These are phyloP conservation scores for Zopfochytrium polystomum DNA, from an alignment of 371 early-diverging fungal species.

Conservation along the genomic window DNA sequence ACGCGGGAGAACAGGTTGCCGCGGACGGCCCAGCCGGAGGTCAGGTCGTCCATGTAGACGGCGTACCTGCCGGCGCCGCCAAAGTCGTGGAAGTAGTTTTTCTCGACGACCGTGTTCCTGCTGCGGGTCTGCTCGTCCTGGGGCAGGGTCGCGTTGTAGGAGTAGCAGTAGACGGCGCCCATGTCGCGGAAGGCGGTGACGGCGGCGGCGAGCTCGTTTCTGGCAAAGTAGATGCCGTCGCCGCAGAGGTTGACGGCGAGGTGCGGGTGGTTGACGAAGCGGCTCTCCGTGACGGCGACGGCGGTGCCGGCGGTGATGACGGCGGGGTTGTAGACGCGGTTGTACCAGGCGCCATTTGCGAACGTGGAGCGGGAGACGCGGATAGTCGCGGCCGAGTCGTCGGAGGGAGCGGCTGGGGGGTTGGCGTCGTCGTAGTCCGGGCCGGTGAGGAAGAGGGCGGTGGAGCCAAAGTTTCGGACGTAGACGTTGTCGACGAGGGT, in stretches of 20 bases:
- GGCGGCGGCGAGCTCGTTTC: neutral
- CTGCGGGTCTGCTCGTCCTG: neutral
- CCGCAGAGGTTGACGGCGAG: neutral
- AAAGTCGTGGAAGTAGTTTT: constrained; percentile 5
- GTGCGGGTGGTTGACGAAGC: neutral
- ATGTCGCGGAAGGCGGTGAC: neutral
- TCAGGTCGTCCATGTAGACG: neutral
- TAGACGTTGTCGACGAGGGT: no score
- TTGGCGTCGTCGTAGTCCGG: no score
- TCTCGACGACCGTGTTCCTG: neutral
- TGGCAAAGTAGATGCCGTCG: neutral
- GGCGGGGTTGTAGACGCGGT: constrained; percentile 1
- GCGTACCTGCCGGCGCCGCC: neutral
- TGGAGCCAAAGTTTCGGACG: no score
- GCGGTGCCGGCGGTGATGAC: neutral
- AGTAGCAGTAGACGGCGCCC: neutral
- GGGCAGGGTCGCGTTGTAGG: neutral
- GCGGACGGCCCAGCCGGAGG: neutral
- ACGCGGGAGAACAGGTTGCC: constrained; percentile 3
- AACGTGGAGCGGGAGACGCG: no score
- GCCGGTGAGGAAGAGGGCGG: no score
- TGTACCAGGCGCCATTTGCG: no score
- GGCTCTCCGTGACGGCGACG: neutral
- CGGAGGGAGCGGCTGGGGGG: no score
- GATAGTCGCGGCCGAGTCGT: no score